Conservation (phyloP, 768 basidiomycete genomes). For the Coprinopsis strossmayeri region DNA sequence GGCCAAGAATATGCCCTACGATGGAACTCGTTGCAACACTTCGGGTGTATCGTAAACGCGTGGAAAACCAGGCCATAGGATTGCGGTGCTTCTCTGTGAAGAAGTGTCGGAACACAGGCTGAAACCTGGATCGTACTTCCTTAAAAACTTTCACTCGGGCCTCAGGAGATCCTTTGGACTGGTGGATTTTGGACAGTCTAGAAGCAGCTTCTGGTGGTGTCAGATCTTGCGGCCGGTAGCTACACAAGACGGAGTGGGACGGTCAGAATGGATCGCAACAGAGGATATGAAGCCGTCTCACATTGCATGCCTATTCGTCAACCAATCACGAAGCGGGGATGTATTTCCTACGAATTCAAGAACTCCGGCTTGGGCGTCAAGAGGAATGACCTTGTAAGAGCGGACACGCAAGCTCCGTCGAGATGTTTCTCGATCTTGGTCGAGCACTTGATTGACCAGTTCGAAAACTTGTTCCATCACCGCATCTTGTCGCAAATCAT, state of each 20-base stretch:
- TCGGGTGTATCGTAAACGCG: conserved; percentile 83
- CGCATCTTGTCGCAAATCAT: conserved; percentile 94
- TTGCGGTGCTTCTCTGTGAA: conserved; percentile 87
- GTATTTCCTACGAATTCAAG: conserved; percentile 90
- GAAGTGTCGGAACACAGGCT: conserved; percentile 90
- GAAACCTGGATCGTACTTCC: conserved; percentile 38
- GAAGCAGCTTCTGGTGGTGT: conserved; percentile 18
- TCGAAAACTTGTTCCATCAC: conserved; percentile 99
- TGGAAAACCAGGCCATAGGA: conserved; percentile 88
- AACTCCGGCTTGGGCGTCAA: conserved; percentile 74
- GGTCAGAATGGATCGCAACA: not conserved
- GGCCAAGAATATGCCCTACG: conserved; percentile 85
- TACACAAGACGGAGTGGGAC: conserved; percentile 18
- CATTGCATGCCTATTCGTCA: conserved; percentile 56
- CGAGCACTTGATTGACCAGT: conserved; percentile 75
- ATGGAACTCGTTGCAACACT: conserved; percentile 93
- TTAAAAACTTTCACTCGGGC: conserved; percentile 25
- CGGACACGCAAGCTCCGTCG: conserved; percentile 68
- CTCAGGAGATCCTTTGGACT: conserved; percentile 24
- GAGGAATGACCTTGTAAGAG: conserved; percentile 85
- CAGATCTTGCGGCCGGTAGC: conserved; percentile 63
- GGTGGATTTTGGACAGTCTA: conserved; percentile 11
- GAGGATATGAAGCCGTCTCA: conserved; percentile 23
- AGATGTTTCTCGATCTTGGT: conserved; percentile 67
- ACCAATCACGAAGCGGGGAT: conserved; percentile 53